Conservation (phyloP, 2,329 filamentous ascomycete genomes). For the Pestalotiopsis sp. region DNA sequence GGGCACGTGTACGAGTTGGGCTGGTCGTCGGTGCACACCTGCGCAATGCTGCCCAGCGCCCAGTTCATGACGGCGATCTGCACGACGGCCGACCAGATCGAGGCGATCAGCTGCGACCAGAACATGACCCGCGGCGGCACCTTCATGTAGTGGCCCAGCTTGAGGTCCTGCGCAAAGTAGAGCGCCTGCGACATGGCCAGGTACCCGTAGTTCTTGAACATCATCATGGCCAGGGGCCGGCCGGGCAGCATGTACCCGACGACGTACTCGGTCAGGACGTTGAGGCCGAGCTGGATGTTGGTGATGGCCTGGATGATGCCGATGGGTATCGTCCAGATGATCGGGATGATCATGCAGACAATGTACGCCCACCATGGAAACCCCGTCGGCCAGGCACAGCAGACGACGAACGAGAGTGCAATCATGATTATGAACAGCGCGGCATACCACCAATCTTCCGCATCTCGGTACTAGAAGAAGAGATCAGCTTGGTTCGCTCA, state of each 20-base stretch:
- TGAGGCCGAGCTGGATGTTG: conserved; percentile 48
- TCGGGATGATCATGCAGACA: conserved; percentile 42
- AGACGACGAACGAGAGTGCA: conserved; percentile 47
- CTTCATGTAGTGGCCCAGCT: conserved; percentile 57
- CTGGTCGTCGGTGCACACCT: conserved; percentile 59
- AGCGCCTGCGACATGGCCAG: conserved; percentile 49
- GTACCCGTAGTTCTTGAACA: conserved; percentile 70
- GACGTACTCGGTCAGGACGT: conserved; percentile 72
- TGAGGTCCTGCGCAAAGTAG: conserved; percentile 50
- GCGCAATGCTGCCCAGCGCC: conserved; percentile 62
- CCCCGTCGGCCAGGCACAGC: conserved; percentile 40
- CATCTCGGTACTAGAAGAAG: conserved; percentile 47
- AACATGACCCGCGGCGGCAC: conserved; percentile 54
- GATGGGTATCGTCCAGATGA: conserved; percentile 54
- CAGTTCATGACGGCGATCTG: conserved; percentile 64
- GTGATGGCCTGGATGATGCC: conserved; percentile 51
- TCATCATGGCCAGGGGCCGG: conserved; percentile 73
- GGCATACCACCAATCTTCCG: conserved; percentile 62
- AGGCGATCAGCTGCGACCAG: conserved; percentile 42
- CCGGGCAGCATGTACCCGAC: conserved; percentile 75
- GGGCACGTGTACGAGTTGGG: conserved; percentile 61
- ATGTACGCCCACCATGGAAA: conserved; percentile 47
- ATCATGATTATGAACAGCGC: conserved; percentile 56
- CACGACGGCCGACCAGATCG: conserved; percentile 40
- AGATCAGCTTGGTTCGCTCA: neutral